Conservation (phyloP, 495 filamentous ascomycete genomes). For the Hypoxylon rickii region DNA sequence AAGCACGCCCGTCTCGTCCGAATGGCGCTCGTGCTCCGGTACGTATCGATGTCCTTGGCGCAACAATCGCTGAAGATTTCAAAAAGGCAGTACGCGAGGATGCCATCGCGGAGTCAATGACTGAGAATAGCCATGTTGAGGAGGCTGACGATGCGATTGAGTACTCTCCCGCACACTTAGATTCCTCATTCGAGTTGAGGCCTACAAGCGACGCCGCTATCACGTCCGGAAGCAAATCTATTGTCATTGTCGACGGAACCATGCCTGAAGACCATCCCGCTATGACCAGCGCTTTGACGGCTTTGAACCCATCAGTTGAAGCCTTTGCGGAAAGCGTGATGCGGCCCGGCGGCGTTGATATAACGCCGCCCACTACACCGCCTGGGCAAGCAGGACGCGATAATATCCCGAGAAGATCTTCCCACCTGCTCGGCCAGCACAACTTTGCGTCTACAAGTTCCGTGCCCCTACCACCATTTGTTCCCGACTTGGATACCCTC, state of each 20-base stretch:
- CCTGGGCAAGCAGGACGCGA: conserved; percentile 45
- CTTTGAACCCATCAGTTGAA: conserved; percentile 51
- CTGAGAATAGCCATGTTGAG: conserved; percentile 6
- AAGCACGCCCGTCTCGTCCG: conserved; percentile 50
- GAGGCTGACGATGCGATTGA: conserved; percentile 34
- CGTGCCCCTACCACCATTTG: conserved; percentile 44
- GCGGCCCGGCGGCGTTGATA: conserved; percentile 45
- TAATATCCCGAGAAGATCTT: conserved; percentile 54
- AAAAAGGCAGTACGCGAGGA: conserved; percentile 67
- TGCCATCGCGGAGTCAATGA: conserved; percentile 46
- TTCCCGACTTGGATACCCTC: conserved; percentile 45
- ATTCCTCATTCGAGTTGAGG: conserved; percentile 41
- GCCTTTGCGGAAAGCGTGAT: conserved; percentile 55
- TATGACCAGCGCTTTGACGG: conserved; percentile 53
- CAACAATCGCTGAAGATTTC: conserved; percentile 74
- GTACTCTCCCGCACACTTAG: conserved; percentile 47
- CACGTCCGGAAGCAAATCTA: conserved; percentile 80
- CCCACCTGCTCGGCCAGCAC: conserved; percentile 54
- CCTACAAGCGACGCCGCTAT: conserved; percentile 57
- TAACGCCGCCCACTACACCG: conserved; percentile 60
- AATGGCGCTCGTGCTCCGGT: conserved; percentile 49
- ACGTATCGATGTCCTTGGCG: conserved; percentile 78
- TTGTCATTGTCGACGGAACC: conserved; percentile 84
- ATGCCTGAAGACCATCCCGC: conserved; percentile 44
- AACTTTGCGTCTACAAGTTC: conserved; percentile 36